These are phyloP conservation scores for Dryas drummondii DNA, from an alignment of 306 rosid species.

Conservation along the genomic window DNA sequence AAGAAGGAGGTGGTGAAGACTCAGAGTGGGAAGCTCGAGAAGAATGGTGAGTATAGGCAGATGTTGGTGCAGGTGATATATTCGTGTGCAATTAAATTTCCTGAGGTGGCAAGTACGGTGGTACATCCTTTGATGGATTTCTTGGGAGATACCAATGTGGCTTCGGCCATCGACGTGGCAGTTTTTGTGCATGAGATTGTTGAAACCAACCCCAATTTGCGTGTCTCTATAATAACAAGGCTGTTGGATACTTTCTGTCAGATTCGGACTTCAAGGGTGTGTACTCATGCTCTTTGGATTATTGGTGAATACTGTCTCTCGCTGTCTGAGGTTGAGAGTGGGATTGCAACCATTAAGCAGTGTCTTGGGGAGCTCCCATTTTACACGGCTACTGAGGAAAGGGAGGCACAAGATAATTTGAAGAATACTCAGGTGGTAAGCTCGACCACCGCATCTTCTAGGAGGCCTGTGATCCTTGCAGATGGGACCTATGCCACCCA, in stretches of 20 bases:
- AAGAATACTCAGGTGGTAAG: slow-evolving; percentile 54
- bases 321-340: slow-evolving; percentile 89
- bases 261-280: slow-evolving; percentile 88
- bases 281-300: slow-evolving; percentile 94
- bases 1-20: slow-evolving; percentile 96
- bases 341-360: slow-evolving; percentile 69
- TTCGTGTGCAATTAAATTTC: slow-evolving; percentile 93
- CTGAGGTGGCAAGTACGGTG: slow-evolving; percentile 93
- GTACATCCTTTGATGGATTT: slow-evolving; percentile 98
- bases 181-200: slow-evolving; percentile 92
- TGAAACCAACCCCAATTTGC: slow-evolving; percentile 87
- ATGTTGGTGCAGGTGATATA: slow-evolving; percentile 94
- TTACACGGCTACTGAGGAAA: slow-evolving; percentile 73
- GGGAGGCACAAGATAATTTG: slow-evolving; percentile 62
- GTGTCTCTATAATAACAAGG: slow-evolving; percentile 82
- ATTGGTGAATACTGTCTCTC: slow-evolving; percentile 91
- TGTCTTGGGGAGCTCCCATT: slow-evolving; percentile 96
- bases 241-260: slow-evolving; percentile 93
- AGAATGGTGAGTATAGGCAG: slow-evolving; percentile 94
- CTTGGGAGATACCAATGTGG: slow-evolving; percentile 85
- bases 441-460: slow-evolving; percentile 73
- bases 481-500: slow-evolving; percentile 99
- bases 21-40: slow-evolving; percentile 92
- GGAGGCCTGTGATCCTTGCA: slow-evolving; percentile 92
- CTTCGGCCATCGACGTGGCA: slow-evolving; percentile 91